phyloP scores from a whole-genome alignment of 75 land plant species.

The Cryptomeria japonica region DNA sequence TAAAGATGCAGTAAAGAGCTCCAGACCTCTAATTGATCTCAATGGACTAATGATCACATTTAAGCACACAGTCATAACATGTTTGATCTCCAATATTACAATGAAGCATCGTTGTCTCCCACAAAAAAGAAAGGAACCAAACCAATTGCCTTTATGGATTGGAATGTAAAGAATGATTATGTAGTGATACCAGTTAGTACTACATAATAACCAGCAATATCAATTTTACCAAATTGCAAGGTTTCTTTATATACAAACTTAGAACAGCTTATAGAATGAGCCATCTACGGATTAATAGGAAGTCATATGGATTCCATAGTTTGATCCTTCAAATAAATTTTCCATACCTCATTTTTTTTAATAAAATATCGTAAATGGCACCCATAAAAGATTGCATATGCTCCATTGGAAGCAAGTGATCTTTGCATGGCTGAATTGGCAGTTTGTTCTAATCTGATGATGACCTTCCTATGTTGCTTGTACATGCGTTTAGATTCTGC shows the following conservation, averaged over 20 bases:
- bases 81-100: background rate
- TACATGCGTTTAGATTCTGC: constrained; percentile 64
- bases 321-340: background rate
- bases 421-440: constrained; percentile 68
- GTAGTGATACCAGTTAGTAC: background rate
- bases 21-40: background rate
- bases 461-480: constrained; percentile 51
- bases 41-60: background rate
- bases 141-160: background rate
- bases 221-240: background rate
- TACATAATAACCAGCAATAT: background rate
- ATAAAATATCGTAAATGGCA: constrained; percentile 70
- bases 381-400: constrained; percentile 88
- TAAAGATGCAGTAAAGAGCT: background rate
- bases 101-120: background rate
- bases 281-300: background rate
- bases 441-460: constrained; percentile 85
- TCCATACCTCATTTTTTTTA: constrained; percentile 67
- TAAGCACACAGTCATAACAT: background rate
- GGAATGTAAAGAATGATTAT: background rate
- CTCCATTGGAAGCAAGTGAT: constrained; percentile 68
- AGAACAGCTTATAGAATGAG: background rate
- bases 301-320: background rate
- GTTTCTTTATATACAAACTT: background rate
- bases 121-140: background rate